phyloP scores from a whole-genome alignment of 192 early-diverging fungal species.

The Mycoemilia scoparia region DNA sequence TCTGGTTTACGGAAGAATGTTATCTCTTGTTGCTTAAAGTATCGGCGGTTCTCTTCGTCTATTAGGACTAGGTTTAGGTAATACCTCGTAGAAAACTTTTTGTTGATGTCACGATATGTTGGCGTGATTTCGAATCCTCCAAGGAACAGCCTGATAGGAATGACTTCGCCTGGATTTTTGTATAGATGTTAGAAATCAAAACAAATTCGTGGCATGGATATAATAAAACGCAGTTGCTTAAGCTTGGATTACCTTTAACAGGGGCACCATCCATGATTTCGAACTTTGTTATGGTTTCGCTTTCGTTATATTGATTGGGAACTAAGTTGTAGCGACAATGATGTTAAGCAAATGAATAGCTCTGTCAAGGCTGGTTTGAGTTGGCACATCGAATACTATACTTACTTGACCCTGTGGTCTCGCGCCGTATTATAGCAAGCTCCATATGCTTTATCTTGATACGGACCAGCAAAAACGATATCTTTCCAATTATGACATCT shows the following conservation, averaged over 20 bases:
- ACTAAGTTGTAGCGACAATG: no score
- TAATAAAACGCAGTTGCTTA: no score
- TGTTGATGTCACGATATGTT: constrained; percentile 98
- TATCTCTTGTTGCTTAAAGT: constrained; percentile 99
- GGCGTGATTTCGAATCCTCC: constrained; percentile 96
- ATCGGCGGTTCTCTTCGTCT: constrained; percentile 95
- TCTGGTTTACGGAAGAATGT: constrained; percentile 53
- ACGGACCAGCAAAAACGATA: constrained; percentile 94
- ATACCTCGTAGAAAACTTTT: constrained; percentile 96
- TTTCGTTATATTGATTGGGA: constrained; percentile 96
- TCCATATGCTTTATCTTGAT: constrained; percentile 99
- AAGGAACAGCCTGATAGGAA: constrained; percentile 94
- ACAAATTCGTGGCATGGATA: neutral
- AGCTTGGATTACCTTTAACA: constrained; percentile 47
- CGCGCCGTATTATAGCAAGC: constrained; percentile 89
- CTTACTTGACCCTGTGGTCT: constrained; percentile 95
- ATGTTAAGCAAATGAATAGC: neutral
- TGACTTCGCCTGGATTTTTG: constrained; percentile 86
- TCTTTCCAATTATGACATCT: constrained; percentile 98
- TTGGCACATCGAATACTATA: constrained; percentile 1
- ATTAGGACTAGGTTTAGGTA: constrained; percentile 95
- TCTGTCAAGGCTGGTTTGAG: neutral
- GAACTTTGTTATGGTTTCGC: constrained; percentile 96
- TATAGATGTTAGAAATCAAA: neutral
- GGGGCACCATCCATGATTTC: constrained; percentile 99